These are phyloP conservation scores for Globisporangium abappressorium DNA, from an alignment of 352 stramenopile genomes.

Conservation along the genomic window DNA sequence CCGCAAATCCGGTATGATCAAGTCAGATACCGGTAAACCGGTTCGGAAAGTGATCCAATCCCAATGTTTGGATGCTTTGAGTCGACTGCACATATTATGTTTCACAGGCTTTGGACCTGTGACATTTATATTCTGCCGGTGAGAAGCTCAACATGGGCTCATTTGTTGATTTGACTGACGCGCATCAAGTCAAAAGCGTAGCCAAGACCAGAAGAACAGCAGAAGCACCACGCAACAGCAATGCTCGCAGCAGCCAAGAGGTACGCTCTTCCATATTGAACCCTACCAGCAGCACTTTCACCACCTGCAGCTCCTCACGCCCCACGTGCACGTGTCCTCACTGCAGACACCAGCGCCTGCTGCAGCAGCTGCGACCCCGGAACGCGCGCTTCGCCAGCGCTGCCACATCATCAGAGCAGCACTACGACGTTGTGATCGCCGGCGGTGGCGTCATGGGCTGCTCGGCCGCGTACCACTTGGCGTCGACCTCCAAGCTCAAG, in stretches of 20 bases:
- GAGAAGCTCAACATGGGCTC: not conserved
- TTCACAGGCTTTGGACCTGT: too few relatives aligned
- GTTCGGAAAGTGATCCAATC: too few relatives aligned
- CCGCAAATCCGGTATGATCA: too few relatives aligned
- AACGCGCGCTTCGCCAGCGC: constrained; percentile 10
- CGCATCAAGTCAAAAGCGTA: not conserved
- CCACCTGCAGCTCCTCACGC: not conserved
- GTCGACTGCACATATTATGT: too few relatives aligned
- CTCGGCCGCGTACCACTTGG: constrained; percentile 84
- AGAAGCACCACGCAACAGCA: too few relatives aligned
- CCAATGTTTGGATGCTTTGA: too few relatives aligned
- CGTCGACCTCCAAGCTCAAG: constrained; percentile 59
- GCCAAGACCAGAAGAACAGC: not conserved
- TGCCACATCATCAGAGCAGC: not conserved
- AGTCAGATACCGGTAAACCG: too few relatives aligned
- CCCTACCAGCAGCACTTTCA: not conserved
- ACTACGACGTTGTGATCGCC: constrained; percentile 79
- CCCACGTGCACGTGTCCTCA: not conserved
- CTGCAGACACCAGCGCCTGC: constrained; percentile 2
- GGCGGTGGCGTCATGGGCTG: constrained; percentile 83
- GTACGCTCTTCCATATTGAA: not conserved
- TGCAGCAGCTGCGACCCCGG: not conserved
- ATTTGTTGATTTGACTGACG: not conserved
- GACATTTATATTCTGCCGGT: too few relatives aligned
- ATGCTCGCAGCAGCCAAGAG: constrained; percentile 3